Evolutionary conservation across 2,329 filamentous ascomycete species (phyloP), one percentile per base, ranked within the genome.

Genomic region (Daldinia sp.): DNA sequence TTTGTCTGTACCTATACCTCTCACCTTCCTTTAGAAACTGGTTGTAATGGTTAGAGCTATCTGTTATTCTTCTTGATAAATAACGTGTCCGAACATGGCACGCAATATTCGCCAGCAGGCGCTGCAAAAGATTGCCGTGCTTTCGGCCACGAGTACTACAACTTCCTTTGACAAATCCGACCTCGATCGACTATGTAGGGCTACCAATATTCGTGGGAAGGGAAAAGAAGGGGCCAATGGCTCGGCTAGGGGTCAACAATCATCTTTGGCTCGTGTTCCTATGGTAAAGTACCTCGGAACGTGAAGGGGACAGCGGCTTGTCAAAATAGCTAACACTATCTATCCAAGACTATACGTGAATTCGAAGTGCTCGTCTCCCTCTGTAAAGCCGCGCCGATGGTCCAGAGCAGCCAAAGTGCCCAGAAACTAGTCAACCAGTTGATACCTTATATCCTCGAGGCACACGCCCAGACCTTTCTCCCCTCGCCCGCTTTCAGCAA

Each of bases 281-380:
- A 90, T 90, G 87, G 87, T 90, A 79, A 68, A 41, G 47, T 59
- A 58, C 37, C 53, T 37, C n/a, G 34, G 32, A 37, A 61, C 8
- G 15, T 37, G 6, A 34, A 54, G 27, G 27, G 34, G 29, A 53
- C 11, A 15, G 4, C 37, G 30, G 19, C 9, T 15, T 30, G 9
- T 32, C 25, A 17, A 19, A 19, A 30, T 64, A 60, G 53, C 71
- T 73, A 58, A 72, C n/a, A n/a, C 43, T 66, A 35, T 47, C 57
- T 4, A 57, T 47, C 48, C 19, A 75, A 96, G 93, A 92, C 89
- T 54, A 87, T 94, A 55, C 89, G 92, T 72, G 96, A 99, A 81
- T 90, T 97, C 70, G 94, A 99, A 77, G 91, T 96, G 54, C 84
- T 99, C 23, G 80, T 98, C 23, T 93, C 95, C 41, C 83, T 99